Evolutionary conservation across 257 asterid genomes (phyloP).

Genomic region (Nicotiana attenuata): DNA sequence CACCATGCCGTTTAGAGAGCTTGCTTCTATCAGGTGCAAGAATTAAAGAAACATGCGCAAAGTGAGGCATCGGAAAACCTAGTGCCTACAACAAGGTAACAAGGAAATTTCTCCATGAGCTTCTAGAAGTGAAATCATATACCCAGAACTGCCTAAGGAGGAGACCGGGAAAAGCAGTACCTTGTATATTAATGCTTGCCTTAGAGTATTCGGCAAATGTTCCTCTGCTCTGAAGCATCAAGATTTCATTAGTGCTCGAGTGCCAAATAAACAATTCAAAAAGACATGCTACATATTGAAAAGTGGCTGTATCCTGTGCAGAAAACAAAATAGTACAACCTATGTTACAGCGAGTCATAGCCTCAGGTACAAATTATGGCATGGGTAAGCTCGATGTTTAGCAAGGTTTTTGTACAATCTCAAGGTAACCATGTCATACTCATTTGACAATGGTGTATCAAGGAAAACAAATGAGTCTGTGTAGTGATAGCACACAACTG

Average conservation of each 20-base stretch:
- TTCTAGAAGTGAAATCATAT: constrained; percentile 14
- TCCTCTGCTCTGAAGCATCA: constrained; percentile 82
- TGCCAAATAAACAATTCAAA: constrained; percentile 6
- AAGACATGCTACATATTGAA: background rate
- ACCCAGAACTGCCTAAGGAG: background rate
- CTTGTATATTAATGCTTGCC: constrained; percentile 92
- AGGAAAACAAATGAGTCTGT: background rate
- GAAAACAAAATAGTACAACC: constrained; percentile 1
- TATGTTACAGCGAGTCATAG: background rate
- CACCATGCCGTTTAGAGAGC: constrained; percentile 97
- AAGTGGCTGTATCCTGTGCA: background rate
- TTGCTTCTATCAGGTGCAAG: constrained; percentile 96
- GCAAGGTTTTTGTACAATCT: background rate
- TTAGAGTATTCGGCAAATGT: constrained; percentile 93
- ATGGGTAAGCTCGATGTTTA: background rate
- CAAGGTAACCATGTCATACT: constrained; percentile 3
- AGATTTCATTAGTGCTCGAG: constrained; percentile 17
- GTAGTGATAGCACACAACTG: background rate
- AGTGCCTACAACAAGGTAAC: constrained; percentile 53
- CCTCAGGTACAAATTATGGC: background rate
- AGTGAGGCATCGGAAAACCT: constrained; percentile 77
- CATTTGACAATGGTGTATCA: constrained; percentile 2
- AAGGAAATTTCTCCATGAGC: constrained; percentile 22
- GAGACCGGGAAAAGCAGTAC: constrained; percentile 22
- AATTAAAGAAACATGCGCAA: constrained; percentile 94